These are phyloP conservation scores for Plasmodium sp. DNA, from an alignment of 169 alveolate species.

Conservation along the genomic window DNA sequence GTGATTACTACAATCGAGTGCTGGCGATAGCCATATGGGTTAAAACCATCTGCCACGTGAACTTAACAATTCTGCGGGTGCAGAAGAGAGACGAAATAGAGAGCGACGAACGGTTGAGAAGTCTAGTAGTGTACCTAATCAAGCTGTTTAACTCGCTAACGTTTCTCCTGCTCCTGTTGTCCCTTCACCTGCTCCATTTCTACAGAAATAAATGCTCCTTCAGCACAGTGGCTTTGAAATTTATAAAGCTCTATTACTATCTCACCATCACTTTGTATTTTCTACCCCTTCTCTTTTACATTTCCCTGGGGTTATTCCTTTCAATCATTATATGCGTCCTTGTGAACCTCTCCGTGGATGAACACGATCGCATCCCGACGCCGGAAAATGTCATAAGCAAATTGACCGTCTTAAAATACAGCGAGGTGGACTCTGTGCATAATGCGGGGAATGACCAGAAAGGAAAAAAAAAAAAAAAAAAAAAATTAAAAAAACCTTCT, in stretches of 20 bases:
- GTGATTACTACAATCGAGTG: conserved; percentile 34
- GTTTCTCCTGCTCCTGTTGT: neutral
- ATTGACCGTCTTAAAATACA: conserved; percentile 75
- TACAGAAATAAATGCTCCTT: conserved; percentile 32
- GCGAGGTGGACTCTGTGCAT: conserved; percentile 41
- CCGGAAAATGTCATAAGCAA: conserved; percentile 62
- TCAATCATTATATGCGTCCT: conserved; percentile 60
- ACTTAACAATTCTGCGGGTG: neutral
- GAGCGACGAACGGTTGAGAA: conserved; percentile 12
- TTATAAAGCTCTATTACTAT: conserved; percentile 38
- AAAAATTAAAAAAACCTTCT: conserved; percentile 49
- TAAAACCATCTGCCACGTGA: conserved; percentile 16
- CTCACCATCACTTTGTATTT: conserved; percentile 37
- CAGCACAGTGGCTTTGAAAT: conserved; percentile 14
- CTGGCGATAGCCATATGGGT: conserved; percentile 25
- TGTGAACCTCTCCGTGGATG: conserved; percentile 45
- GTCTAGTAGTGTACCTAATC: neutral
- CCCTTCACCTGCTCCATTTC: conserved; percentile 43
- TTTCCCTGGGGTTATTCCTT: conserved; percentile 32
- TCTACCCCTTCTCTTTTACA: conserved; percentile 49
- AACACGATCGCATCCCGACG: conserved; percentile 54
- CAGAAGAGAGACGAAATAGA: conserved; percentile 26
- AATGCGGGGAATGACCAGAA: neutral
- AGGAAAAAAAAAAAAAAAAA: neutral
- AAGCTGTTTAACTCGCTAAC: conserved; percentile 39